phyloP scores from a whole-genome alignment of 768 basidiomycete genomes.

The Trametes meyenii region DNA sequence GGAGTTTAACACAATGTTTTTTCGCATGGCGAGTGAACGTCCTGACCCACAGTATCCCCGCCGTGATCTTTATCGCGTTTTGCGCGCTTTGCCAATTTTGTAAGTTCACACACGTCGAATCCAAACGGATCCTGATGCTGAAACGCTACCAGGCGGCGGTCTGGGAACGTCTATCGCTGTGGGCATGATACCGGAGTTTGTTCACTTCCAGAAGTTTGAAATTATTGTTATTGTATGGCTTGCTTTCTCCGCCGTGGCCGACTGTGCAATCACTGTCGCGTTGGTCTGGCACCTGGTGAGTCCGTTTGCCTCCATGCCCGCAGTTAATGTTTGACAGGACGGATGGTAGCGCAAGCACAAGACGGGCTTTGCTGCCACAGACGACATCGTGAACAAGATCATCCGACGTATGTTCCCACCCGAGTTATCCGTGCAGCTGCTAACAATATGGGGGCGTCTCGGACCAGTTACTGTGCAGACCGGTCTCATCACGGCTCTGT shows the following conservation, averaged over 20 bases:
- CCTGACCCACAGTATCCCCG: constrained; percentile 34
- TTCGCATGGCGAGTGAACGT: constrained; percentile 48
- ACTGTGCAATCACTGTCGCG: constrained; percentile 45
- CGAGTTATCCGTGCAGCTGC: no score
- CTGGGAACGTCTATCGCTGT: constrained; percentile 38
- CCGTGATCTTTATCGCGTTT: constrained; percentile 32
- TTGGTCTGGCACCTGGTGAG: constrained; percentile 49
- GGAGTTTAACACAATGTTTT: constrained; percentile 48
- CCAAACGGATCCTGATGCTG: neutral
- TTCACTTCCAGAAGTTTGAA: constrained; percentile 38
- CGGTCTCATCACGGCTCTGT: constrained; percentile 39
- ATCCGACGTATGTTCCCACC: constrained; percentile 36
- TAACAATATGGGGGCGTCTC: neutral
- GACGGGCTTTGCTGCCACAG: constrained; percentile 46
- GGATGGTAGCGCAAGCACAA: constrained; percentile 40
- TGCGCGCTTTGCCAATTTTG: constrained; percentile 33
- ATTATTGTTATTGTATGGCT: constrained; percentile 46
- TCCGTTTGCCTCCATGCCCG: neutral
- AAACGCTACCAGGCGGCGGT: constrained; percentile 35
- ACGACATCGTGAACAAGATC: constrained; percentile 46
- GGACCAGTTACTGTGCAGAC: constrained; percentile 42
- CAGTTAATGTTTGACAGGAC: neutral
- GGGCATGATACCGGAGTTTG: constrained; percentile 36
- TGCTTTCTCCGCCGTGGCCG: constrained; percentile 42
- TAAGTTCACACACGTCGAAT: constrained; percentile 20